Percentiles rank a stretch among this genome's conserved stretches.
phyloP scores from a whole-genome alignment of 495 filamentous ascomycete genomes.

The Neurospora sp. region DNA sequence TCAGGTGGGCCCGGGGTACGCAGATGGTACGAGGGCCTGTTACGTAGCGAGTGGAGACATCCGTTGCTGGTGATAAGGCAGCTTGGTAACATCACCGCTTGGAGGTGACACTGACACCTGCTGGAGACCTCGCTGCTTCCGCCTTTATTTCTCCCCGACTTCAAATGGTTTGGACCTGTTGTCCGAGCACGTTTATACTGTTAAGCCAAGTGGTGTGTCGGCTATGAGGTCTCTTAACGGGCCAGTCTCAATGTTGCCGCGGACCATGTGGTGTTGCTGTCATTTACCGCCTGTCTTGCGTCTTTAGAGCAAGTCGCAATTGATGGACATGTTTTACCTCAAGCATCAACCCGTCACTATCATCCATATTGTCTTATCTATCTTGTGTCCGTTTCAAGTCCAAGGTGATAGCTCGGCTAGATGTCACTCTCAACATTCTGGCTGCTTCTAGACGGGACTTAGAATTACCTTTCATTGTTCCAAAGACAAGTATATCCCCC shows the following conservation, averaged over 20 bases:
- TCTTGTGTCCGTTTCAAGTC: neutral
- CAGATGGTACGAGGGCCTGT: constrained; percentile 4
- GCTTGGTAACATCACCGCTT: constrained; percentile 17
- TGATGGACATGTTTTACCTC: neutral
- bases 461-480: neutral
- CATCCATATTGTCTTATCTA: neutral
- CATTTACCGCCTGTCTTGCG: constrained; percentile 12
- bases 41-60: neutral
- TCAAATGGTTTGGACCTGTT: neutral
- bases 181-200: neutral
- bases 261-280: neutral
- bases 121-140: neutral
- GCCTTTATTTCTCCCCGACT: neutral
- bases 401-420: neutral
- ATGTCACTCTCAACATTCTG: too few species aligned
- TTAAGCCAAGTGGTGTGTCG: neutral
- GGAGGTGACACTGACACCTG: neutral
- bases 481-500: neutral
- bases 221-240: neutral
- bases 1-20: constrained; percentile 4
- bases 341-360: neutral
- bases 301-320: constrained; percentile 1
- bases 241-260: neutral
- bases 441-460: neutral
- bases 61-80: neutral